Conservation (phyloP, 257 asterid genomes). For the Nicotiana tomentosiformis region DNA sequence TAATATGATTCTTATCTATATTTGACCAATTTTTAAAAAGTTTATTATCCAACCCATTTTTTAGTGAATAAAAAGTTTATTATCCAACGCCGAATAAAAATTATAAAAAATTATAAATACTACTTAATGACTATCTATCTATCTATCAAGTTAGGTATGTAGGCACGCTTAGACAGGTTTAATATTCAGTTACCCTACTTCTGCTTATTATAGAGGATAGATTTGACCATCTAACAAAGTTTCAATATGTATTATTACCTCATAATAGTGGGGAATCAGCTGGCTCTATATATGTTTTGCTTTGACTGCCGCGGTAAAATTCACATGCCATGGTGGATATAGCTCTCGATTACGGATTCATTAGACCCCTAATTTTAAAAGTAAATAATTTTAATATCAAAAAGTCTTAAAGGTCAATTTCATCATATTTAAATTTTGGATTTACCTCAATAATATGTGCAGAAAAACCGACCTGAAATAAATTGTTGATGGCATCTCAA, state of each 20-base stretch:
- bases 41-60: too few species aligned
- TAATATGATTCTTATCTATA: too few species aligned
- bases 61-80: too few species aligned
- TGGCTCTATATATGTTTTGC: neutral
- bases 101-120: too few species aligned
- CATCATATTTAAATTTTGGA: neutral
- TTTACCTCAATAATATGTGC: neutral
- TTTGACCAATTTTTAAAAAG: too few species aligned
- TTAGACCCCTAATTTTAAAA: too few species aligned
- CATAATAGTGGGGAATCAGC: neutral
- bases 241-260: neutral
- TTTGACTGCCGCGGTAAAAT: too few species aligned
- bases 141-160: neutral
- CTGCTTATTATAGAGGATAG: neutral
- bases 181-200: neutral
- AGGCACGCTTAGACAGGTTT: neutral
- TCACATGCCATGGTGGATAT: too few species aligned
- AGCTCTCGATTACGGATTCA: too few species aligned
- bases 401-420: too few species aligned
- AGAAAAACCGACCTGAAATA: neutral
- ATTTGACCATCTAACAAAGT: neutral
- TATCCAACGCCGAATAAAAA: too few species aligned
- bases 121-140: neutral
- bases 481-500: neutral
- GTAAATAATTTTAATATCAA: too few species aligned